Conservation (phyloP, 352 stramenopile genomes). For the Pythium periplocum region DNA sequence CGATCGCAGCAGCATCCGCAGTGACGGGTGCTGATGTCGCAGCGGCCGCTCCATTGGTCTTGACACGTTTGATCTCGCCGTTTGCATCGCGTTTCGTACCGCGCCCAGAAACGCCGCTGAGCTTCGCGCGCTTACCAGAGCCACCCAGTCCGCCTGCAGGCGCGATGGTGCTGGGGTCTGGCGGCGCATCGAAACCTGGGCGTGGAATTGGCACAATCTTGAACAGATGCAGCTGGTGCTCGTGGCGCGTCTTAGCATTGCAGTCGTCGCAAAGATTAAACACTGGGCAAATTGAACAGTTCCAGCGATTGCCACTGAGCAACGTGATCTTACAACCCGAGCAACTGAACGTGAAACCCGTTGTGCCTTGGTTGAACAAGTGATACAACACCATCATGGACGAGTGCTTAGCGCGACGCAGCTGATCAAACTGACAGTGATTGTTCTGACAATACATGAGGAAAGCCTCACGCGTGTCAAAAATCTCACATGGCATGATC, state of each 20-base stretch:
- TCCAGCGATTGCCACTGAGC: constrained; percentile 92
- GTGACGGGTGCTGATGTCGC: constrained; percentile 8
- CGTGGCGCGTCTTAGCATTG: constrained; percentile 88
- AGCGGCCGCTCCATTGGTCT: constrained; percentile 4
- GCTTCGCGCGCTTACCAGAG: constrained; percentile 20
- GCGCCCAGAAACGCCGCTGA: constrained; percentile 15
- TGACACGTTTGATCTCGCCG: constrained; percentile 21
- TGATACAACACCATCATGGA: constrained; percentile 87
- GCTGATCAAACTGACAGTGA: constrained; percentile 80
- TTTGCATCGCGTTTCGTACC: constrained; percentile 28
- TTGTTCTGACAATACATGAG: constrained; percentile 89
- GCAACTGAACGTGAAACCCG: constrained; percentile 97
- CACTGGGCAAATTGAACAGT: constrained; percentile 94
- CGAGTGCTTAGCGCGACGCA: constrained; percentile 75
- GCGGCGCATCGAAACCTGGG: constrained; percentile 38
- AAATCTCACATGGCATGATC: constrained; percentile 97
- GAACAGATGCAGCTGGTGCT: constrained; percentile 91
- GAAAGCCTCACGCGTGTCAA: constrained; percentile 89
- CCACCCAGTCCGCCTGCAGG: constrained; percentile 11
- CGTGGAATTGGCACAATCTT: constrained; percentile 87
- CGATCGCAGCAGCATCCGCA: constrained; percentile 11
- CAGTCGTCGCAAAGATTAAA: constrained; percentile 97
- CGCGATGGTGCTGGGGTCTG: constrained; percentile 18
- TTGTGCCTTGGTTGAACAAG: constrained; percentile 92
- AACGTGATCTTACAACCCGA: constrained; percentile 93